Conservation (phyloP, 306 rosid genomes). For the Vigna reflexopilosa region DNA sequence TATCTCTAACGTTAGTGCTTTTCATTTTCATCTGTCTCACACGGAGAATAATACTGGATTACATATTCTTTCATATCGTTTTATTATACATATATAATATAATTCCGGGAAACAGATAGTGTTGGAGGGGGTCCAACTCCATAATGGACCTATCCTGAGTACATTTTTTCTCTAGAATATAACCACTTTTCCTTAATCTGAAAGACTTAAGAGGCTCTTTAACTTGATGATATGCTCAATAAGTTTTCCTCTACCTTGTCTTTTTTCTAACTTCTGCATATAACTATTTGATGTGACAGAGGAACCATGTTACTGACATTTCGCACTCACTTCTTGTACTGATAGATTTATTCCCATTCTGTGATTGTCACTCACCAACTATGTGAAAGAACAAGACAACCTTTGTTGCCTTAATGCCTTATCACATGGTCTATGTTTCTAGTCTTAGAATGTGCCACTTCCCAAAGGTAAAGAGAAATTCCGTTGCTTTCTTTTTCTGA, state of each 20-base stretch:
- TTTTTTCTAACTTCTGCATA: conserved; percentile 9
- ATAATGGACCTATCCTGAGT: not conserved
- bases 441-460: conserved; percentile 12
- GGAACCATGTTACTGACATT: conserved; percentile 32
- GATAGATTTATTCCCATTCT: conserved; percentile 34
- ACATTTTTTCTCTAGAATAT: not conserved
- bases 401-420: conserved; percentile 14
- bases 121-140: conserved; percentile 16
- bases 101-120: conserved; percentile 20
- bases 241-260: not conserved
- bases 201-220: conserved; percentile 3
- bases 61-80: conserved; percentile 33
- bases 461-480: not conserved
- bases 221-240: not conserved
- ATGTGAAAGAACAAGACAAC: conserved; percentile 33
- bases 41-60: conserved; percentile 18
- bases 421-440: conserved; percentile 17
- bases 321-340: conserved; percentile 26
- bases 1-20: not conserved
- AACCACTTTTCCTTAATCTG: not conserved
- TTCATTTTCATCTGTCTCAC: not conserved
- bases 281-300: conserved; percentile 35
- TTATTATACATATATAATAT: not conserved
- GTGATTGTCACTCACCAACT: conserved; percentile 44
- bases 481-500: not conserved